Evolutionary conservation across 345 rosid species (phyloP), one percentile per base, ranked within the genome.

Genomic region (Pelargonium nanum): DNA sequence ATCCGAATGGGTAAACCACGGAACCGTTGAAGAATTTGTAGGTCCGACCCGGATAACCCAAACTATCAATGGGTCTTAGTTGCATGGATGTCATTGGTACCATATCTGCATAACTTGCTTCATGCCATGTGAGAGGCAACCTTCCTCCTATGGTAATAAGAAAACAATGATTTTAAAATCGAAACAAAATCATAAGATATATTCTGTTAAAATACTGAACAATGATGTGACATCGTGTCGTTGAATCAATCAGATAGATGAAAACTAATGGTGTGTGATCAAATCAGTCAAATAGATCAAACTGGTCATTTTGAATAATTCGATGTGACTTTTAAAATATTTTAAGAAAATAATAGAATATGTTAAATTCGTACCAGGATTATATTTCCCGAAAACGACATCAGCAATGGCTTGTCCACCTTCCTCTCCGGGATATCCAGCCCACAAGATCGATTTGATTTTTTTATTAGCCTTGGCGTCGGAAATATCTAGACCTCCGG

Each of bases 341-440:
- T n/a, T 34, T 10, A 9, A 34, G 45, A 34, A 34, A 9, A 34
- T 4, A 34, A 34, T 5, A 5, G 12, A 5, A 34, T 10, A 10
- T 34, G 4, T 34, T 5, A 34, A 1, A 4, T 4, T 5, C 13
- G 45, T 67, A 85, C 85, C 81, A 1, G 91, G 90, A 65, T 81
- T 87, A 52, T 84, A 67, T 21, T 74, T 61, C 19, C 90, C 91
- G 23, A 75, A 86, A 22, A 86, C 68, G 65, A 79, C 72, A 59
- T 86, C 91, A 16, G 87, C 89, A 20, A 88, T 81, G 56, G 85
- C 93, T 0, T 0, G 72, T 2, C 88, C 88, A 4, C 96, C 96
- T 58, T 79, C 81, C 26, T 85, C 75, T 54, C 89, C 96, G 13
- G 96, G 92, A 40, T 80, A 80, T 24, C 89, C 89, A 15, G 74